These are phyloP conservation scores for Allantophomopsis cytisporea DNA, from an alignment of 2,329 filamentous ascomycete species.

Conservation along the genomic window DNA sequence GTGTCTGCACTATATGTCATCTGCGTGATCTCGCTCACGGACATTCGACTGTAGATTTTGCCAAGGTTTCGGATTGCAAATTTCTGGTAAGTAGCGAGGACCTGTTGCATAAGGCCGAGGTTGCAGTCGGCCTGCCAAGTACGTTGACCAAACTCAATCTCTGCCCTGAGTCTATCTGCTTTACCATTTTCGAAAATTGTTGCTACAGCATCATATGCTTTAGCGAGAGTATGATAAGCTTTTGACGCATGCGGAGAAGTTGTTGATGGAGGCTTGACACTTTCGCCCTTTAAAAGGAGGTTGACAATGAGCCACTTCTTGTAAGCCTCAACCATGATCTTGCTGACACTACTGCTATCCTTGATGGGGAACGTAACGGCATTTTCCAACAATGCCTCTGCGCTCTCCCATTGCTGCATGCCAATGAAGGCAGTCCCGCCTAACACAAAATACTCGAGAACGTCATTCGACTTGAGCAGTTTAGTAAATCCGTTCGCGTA, in stretches of 20 bases:
- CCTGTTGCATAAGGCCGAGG: conserved; percentile 52
- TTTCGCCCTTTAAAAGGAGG: conserved; percentile 55
- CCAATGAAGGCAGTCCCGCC: conserved; percentile 52
- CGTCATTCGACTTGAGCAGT: conserved; percentile 31
- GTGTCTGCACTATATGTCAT: conserved; percentile 41
- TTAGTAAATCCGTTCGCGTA: conserved; percentile 40
- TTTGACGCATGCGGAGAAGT: conserved; percentile 38
- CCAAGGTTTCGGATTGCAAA: conserved; percentile 65
- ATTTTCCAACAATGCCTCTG: conserved; percentile 46
- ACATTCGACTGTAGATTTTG: conserved; percentile 52
- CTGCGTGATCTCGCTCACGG: conserved; percentile 35
- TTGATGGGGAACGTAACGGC: conserved; percentile 53
- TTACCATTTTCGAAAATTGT: conserved; percentile 50
- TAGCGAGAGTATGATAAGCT: conserved; percentile 42
- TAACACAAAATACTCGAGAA: conserved; percentile 56
- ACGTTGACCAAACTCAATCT: conserved; percentile 42
- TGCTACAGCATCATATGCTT: conserved; percentile 59
- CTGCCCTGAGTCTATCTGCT: conserved; percentile 45
- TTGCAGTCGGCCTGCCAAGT: conserved; percentile 65
- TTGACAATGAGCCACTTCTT: conserved; percentile 80
- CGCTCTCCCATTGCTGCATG: conserved; percentile 45
- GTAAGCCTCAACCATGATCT: conserved; percentile 77
- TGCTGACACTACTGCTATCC: conserved; percentile 46
- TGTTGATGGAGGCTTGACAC: conserved; percentile 38
- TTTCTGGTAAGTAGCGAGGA: conserved; percentile 57